Conservation (phyloP, 2,329 filamentous ascomycete genomes). For the Plectosphaerella sp. region DNA sequence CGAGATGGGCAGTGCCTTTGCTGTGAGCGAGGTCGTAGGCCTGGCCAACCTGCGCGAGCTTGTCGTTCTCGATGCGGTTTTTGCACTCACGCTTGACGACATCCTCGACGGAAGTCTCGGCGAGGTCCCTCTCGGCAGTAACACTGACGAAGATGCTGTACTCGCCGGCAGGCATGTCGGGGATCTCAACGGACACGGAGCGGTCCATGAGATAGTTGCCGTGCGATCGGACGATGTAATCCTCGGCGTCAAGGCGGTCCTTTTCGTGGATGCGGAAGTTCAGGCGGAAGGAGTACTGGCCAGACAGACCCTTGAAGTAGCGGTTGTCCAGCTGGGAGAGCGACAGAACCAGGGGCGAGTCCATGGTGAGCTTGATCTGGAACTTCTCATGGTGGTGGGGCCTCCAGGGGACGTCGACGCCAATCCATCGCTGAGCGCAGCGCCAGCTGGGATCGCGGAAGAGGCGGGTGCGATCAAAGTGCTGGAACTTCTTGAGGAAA, state of each 20-base stretch:
- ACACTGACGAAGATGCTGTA: conserved; percentile 56
- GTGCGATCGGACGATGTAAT: conserved; percentile 57
- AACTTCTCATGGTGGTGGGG: conserved; percentile 59
- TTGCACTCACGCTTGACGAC: conserved; percentile 49
- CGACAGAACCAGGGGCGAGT: conserved; percentile 54
- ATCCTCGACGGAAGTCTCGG: conserved; percentile 44
- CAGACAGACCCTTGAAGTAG: conserved; percentile 58
- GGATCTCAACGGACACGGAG: conserved; percentile 55
- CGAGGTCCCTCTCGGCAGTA: conserved; percentile 41
- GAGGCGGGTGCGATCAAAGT: conserved; percentile 58
- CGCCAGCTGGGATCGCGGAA: conserved; percentile 57
- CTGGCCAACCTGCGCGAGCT: conserved; percentile 52
- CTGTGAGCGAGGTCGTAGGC: conserved; percentile 58
- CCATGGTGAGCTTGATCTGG: conserved; percentile 48
- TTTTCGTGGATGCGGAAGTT: conserved; percentile 48
- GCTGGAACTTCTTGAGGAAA: conserved; percentile 56
- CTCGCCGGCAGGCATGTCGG: conserved; percentile 48
- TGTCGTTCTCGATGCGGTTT: conserved; percentile 48
- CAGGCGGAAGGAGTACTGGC: conserved; percentile 50
- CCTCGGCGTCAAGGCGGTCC: conserved; percentile 45
- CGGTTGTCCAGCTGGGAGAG: conserved; percentile 58
- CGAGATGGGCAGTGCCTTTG: conserved; percentile 49
- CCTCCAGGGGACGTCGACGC: conserved; percentile 58
- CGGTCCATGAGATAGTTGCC: conserved; percentile 55
- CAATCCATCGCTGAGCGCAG: conserved; percentile 56